A percentile compares a stretch with the other conserved stretches of the same genome.
These are phyloP conservation scores for Gentiana macrophylla DNA, from an alignment of 257 asterid species.

Conservation along the genomic window DNA sequence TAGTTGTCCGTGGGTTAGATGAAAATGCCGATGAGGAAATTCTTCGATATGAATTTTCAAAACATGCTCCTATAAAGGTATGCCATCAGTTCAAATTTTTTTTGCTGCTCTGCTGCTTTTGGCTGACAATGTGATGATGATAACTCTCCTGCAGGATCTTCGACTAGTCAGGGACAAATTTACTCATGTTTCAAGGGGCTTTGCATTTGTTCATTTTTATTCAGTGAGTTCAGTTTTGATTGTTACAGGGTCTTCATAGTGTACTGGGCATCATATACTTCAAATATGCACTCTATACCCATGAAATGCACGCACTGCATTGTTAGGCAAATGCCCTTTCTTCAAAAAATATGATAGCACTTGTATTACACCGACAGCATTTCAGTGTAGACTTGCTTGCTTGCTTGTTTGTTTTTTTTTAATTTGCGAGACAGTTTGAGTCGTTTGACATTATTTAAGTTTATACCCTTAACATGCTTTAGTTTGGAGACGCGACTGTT, in stretches of 20 bases:
- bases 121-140: conserved; percentile 11
- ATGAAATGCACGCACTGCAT: too few relatives aligned
- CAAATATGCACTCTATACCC: too few relatives aligned
- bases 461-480: too few relatives aligned
- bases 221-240: conserved; percentile 41
- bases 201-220: conserved; percentile 87
- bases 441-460: too few relatives aligned
- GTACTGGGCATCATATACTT: too few relatives aligned
- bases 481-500: too few relatives aligned
- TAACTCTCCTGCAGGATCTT: conserved; percentile 56
- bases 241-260: not conserved
- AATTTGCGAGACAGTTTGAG: too few relatives aligned
- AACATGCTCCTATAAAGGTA: conserved; percentile 96
- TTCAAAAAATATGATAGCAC: too few relatives aligned
- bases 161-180: conserved; percentile 97
- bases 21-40: conserved; percentile 99
- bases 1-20: conserved; percentile 97
- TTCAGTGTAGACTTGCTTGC: too few relatives aligned
- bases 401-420: too few relatives aligned
- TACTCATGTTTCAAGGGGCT: conserved; percentile 96
- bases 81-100: not conserved
- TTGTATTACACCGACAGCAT: too few relatives aligned
- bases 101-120: not conserved
- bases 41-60: conserved; percentile 95
- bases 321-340: too few relatives aligned